Evolutionary conservation across 1,284 basidiomycete genomes (phyloP).

Genomic region (Anthracocystis walkeri): DNA sequence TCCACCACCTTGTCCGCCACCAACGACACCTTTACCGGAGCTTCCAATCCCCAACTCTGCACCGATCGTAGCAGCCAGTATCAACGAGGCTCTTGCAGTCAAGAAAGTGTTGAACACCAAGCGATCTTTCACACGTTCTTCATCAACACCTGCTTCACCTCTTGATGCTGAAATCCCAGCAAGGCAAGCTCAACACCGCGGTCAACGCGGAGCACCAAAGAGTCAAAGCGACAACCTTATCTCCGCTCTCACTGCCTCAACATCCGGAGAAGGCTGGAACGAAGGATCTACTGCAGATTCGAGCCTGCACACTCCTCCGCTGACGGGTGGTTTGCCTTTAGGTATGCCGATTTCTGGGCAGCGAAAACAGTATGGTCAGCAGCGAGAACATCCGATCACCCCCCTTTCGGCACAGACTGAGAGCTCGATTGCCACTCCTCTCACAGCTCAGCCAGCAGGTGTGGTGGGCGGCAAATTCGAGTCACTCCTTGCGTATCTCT

Average conservation of each 20-base stretch:
- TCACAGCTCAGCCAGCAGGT: not conserved
- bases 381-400: slow-evolving; percentile 11
- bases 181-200: too few relatives aligned
- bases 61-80: not conserved
- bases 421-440: slow-evolving; percentile 10
- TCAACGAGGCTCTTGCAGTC: not conserved
- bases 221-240: slow-evolving; percentile 13
- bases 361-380: not conserved
- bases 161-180: not conserved
- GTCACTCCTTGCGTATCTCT: slow-evolving; percentile 22
- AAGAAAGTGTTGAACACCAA: slow-evolving; percentile 1
- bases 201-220: not conserved
- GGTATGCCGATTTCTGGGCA: not conserved
- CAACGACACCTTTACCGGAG: slow-evolving; percentile 22
- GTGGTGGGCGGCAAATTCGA: slow-evolving; percentile 23
- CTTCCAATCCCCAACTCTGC: slow-evolving; percentile 18
- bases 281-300: not conserved
- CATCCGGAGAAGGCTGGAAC: not conserved
- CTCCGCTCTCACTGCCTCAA: not conserved
- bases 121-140: slow-evolving; percentile 14
- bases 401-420: slow-evolving; percentile 18
- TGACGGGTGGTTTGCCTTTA: slow-evolving; percentile 7
- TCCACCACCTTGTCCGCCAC: slow-evolving; percentile 34
- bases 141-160: slow-evolving; percentile 21
- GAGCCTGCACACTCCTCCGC: slow-evolving; percentile 22